A percentile compares a stretch with the other conserved stretches of the same genome.
Evolutionary conservation across 2,329 filamentous ascomycete genomes (phyloP).

Genomic region (Colletotrichum sojae): DNA sequence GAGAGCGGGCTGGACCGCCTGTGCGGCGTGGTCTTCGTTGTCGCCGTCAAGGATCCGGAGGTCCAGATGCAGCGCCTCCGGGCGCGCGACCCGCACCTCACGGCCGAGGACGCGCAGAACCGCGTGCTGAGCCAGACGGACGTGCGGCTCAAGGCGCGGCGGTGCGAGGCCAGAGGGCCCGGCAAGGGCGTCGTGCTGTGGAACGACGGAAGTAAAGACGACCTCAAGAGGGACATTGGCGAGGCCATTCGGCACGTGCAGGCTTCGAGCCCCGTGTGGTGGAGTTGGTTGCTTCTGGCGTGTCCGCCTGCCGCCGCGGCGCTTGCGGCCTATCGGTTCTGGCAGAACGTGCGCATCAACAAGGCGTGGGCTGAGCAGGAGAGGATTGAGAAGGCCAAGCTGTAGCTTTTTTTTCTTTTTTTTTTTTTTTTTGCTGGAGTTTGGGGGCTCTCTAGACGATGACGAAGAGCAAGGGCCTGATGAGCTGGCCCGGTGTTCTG

Average conservation of each 20-base stretch:
- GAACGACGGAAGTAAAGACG: slow-evolving; percentile 85
- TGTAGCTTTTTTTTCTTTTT: slow-evolving; percentile 47
- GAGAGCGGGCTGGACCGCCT: slow-evolving; percentile 89
- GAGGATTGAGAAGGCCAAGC: slow-evolving; percentile 60
- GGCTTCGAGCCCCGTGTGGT: slow-evolving; percentile 81
- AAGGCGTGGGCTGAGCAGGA: slow-evolving; percentile 77
- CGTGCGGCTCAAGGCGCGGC: slow-evolving; percentile 84
- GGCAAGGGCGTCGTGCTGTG: slow-evolving; percentile 85
- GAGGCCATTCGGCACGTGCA: slow-evolving; percentile 75
- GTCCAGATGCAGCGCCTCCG: slow-evolving; percentile 87
- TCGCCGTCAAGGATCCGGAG: slow-evolving; percentile 83
- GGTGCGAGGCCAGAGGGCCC: slow-evolving; percentile 75
- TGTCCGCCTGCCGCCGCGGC: slow-evolving; percentile 82
- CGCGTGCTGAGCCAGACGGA: slow-evolving; percentile 89
- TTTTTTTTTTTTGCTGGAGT: too few species aligned
- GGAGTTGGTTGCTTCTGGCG: slow-evolving; percentile 79
- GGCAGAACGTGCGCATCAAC: slow-evolving; percentile 79
- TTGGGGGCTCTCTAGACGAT: too few species aligned
- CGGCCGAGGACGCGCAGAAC: slow-evolving; percentile 88
- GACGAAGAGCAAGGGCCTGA: too few species aligned
- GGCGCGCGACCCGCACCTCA: slow-evolving; percentile 82
- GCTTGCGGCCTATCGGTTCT: slow-evolving; percentile 79
- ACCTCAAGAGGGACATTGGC: slow-evolving; percentile 77
- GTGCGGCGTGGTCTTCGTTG: slow-evolving; percentile 88
- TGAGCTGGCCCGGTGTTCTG: too few species aligned